These are phyloP conservation scores for Thelonectria blattea DNA, from an alignment of 2,329 filamentous ascomycete genomes.

Conservation along the genomic window DNA sequence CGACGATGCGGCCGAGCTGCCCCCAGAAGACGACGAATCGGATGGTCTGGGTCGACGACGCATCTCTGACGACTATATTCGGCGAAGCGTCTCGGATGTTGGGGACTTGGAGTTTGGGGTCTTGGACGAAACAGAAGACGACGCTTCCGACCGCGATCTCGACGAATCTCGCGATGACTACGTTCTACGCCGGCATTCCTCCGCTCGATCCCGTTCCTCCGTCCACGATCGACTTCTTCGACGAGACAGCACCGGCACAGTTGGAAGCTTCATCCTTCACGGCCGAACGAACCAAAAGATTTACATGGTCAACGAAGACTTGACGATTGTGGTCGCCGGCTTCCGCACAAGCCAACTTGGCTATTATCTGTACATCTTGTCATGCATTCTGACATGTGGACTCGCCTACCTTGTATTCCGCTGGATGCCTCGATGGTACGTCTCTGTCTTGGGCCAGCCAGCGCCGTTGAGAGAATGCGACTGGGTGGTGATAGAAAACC, in stretches of 20 bases:
- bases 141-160: conserved; percentile 49
- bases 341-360: conserved; percentile 80
- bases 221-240: conserved; percentile 71
- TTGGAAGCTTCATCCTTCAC: conserved; percentile 66
- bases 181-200: conserved; percentile 65
- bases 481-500: conserved; percentile 96
- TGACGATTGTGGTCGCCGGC: conserved; percentile 91
- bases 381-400: conserved; percentile 77
- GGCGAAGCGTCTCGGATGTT: conserved; percentile 46
- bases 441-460: conserved; percentile 73
- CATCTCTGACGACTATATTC: conserved; percentile 33
- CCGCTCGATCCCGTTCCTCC: conserved; percentile 62
- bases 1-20: conserved; percentile 63
- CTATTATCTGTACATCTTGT: conserved; percentile 68
- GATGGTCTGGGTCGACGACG: conserved; percentile 41
- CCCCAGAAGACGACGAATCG: conserved; percentile 37
- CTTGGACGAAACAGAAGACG: conserved; percentile 49
- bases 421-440: conserved; percentile 89
- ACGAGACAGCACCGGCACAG: conserved; percentile 72
- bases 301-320: conserved; percentile 90
- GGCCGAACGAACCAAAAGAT: conserved; percentile 84
- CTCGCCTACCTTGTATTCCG: conserved; percentile 83
- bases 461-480: conserved; percentile 75
- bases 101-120: conserved; percentile 49
- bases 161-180: conserved; percentile 52